Base-by-base conservation (phyloP, 371 early-diverging fungal genomes). In the Parasitella parasitica region DNA sequence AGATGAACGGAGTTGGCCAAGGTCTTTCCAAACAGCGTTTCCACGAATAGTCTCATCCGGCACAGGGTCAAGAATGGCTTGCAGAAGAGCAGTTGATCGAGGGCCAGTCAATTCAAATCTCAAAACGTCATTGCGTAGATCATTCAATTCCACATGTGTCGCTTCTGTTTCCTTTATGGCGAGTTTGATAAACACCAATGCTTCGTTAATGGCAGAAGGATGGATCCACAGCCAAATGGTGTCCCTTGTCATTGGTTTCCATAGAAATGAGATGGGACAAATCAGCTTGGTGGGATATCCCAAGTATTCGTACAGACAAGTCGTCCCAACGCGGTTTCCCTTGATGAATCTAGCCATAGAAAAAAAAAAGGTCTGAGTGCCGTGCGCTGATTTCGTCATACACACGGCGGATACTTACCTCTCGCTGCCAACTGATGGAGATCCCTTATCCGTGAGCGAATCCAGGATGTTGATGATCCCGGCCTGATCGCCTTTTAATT, bases 101-200 rank as follows among this genome's bases (percentile, higher is more conserved):
- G 93, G 92, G n/a, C 94, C 94, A 1, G 87, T 86, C 34, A 94
- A 76, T 52, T 92, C 90, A 71, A 92, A 92, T 50, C 84, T 75
- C 6, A 85, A 63, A 6, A 89, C 39, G 1, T 82, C 71, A 16
- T 78, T 67, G 35, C 81, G 72, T n/a, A 63, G 39, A 26, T 70
- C 71, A 8, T 56, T 70, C 35, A 77, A 30, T 11, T 61, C 39
- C 3, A 80, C 54, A 18, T 60, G 36, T 20, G 32, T 38, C 5
- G 54, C 20, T 22, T 66, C 46, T 41, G 59, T 55, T 16, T 59
- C 60, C 1, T 60, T 18, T 4, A 70, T 46, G 2, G 66, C 59
- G 2, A 35, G 22, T 20, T 60, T 41, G 5, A 70, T 59, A 15
- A 39, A 56, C 2, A 8, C 18, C 13, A 63, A 18, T 9, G 78